Evolutionary conservation across 345 rosid genomes (phyloP).

Genomic region (Pistacia atlantica): DNA sequence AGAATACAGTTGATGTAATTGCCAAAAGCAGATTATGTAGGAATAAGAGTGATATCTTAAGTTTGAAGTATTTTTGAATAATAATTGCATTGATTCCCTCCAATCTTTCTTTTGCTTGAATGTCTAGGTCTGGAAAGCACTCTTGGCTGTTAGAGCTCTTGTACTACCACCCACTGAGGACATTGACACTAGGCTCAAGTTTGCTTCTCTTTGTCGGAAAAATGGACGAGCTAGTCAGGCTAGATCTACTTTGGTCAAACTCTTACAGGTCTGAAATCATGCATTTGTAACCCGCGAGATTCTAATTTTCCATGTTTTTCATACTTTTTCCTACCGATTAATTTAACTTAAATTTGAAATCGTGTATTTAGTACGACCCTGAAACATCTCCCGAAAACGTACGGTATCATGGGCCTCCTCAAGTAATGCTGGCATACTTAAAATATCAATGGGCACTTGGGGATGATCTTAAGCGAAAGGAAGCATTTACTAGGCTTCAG

Average conservation of each 20-base stretch:
- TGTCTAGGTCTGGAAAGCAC: constrained; percentile 88
- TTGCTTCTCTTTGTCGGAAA: constrained; percentile 89
- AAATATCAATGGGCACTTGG: constrained; percentile 99
- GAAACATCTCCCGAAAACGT: constrained; percentile 72
- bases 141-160: constrained; percentile 90
- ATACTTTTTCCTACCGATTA: constrained; percentile 18
- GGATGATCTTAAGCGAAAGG: constrained; percentile 91
- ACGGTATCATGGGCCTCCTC: constrained; percentile 87
- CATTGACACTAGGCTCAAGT: constrained; percentile 92
- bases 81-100: neutral
- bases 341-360: constrained; percentile 19
- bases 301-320: constrained; percentile 13
- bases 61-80: neutral
- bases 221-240: constrained; percentile 95
- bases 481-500: constrained; percentile 86
- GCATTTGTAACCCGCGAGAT: constrained; percentile 7
- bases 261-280: constrained; percentile 64
- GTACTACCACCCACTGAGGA: constrained; percentile 95
- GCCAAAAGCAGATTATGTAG: neutral
- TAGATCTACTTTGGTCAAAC: constrained; percentile 88
- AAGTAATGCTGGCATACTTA: constrained; percentile 93
- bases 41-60: neutral
- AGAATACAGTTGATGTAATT: neutral
- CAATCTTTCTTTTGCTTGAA: constrained; percentile 9
- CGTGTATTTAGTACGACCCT: constrained; percentile 77